A percentile compares a stretch with the other conserved stretches of the same genome.
phyloP scores from a whole-genome alignment of 495 filamentous ascomycete species.

The Saxophila tyrrhenica region DNA sequence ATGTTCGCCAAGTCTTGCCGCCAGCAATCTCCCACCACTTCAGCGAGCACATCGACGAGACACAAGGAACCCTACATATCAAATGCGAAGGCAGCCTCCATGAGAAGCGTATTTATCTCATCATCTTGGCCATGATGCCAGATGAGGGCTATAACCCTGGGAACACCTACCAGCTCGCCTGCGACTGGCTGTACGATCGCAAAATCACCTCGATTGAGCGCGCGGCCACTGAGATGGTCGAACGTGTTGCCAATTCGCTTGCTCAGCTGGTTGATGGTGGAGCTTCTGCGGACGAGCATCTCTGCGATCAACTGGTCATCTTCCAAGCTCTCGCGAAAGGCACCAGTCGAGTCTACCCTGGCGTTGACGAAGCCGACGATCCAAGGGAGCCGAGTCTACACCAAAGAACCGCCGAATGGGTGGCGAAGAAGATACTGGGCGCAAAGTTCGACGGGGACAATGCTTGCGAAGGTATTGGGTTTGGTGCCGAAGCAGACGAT shows the following conservation, averaged over 20 bases:
- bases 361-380: constrained; percentile 8
- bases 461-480: constrained; percentile 41
- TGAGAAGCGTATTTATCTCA: constrained; percentile 52
- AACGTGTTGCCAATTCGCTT: constrained; percentile 45
- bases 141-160: constrained; percentile 8
- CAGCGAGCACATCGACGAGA: constrained; percentile 10
- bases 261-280: constrained; percentile 43
- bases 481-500: not conserved
- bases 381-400: constrained; percentile 36
- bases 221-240: constrained; percentile 26
- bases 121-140: constrained; percentile 59
- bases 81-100: constrained; percentile 49
- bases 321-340: constrained; percentile 66
- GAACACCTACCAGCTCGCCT: constrained; percentile 44
- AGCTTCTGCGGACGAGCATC: constrained; percentile 54
- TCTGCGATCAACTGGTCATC: constrained; percentile 71
- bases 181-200: constrained; percentile 50
- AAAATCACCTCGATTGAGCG: constrained; percentile 22
- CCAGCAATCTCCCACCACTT: not conserved
- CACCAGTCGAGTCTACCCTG: constrained; percentile 29
- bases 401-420: constrained; percentile 66
- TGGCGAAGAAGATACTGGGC: constrained; percentile 45
- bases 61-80: constrained; percentile 33
- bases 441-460: constrained; percentile 42
- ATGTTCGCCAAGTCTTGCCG: constrained; percentile 5